Evolutionary conservation across 2,329 filamentous ascomycete species (phyloP).

Genomic region (Cryoendolithus antarcticus): DNA sequence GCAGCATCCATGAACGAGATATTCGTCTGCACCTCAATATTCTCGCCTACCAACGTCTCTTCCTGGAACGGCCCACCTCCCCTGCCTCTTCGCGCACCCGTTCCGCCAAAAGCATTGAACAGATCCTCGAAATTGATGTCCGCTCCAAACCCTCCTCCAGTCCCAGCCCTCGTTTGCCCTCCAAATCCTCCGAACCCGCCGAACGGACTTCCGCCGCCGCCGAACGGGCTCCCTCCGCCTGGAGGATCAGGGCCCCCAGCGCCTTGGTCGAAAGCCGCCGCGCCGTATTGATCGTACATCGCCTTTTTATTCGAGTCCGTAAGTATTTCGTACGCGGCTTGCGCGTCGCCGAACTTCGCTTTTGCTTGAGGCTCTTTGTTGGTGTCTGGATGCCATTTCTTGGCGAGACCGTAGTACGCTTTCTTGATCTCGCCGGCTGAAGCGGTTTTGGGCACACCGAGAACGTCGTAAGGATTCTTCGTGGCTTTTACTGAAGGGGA

Average conservation of each 20-base stretch:
- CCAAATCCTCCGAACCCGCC: conserved; percentile 26
- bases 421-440: conserved; percentile 87
- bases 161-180: conserved; percentile 18
- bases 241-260: conserved; percentile 42
- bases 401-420: conserved; percentile 92
- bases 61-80: conserved; percentile 60
- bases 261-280: conserved; percentile 58
- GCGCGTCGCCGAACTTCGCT: conserved; percentile 86
- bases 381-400: conserved; percentile 95
- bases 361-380: conserved; percentile 93
- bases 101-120: conserved; percentile 72
- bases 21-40: conserved; percentile 86
- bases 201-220: conserved; percentile 38
- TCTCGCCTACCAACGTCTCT: conserved; percentile 76
- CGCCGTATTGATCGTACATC: conserved; percentile 81
- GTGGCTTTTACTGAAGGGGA: conserved; percentile 40
- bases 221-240: conserved; percentile 53
- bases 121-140: conserved; percentile 96
- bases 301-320: conserved; percentile 89
- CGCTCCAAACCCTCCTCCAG: conserved; percentile 52
- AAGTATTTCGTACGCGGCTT: conserved; percentile 85
- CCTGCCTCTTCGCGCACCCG: conserved; percentile 37
- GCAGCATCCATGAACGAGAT: conserved; percentile 95
- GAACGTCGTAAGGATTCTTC: conserved; percentile 72
- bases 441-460: conserved; percentile 75